phyloP scores from a whole-genome alignment of 2,329 filamentous ascomycete species.

The Claviceps arundinis region DNA sequence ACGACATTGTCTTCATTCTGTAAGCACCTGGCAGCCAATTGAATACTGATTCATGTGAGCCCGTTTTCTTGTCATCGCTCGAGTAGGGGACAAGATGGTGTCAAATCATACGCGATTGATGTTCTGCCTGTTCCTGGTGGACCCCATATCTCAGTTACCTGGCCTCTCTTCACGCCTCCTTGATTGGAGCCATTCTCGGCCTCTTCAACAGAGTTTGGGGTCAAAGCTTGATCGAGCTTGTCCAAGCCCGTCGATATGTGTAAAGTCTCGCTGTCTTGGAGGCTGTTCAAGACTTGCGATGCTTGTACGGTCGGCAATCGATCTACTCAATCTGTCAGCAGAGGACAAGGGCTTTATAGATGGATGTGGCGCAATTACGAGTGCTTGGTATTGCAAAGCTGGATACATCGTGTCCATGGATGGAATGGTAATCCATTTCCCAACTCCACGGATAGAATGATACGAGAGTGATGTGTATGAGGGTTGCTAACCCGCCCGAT shows the following conservation, averaged over 20 bases:
- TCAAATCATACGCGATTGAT: conserved; percentile 51
- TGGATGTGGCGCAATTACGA: conserved; percentile 24
- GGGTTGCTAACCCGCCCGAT: neutral
- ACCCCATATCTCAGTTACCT: conserved; percentile 78
- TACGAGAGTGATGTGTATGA: neutral
- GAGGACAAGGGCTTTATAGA: neutral
- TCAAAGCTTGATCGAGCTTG: conserved; percentile 36
- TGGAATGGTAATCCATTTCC: conserved; percentile 44
- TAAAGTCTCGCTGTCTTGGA: conserved; percentile 36
- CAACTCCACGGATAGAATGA: conserved; percentile 9
- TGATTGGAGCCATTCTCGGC: conserved; percentile 7
- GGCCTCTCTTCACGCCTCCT: conserved; percentile 58
- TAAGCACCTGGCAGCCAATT: conserved; percentile 53
- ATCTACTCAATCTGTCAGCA: conserved; percentile 32
- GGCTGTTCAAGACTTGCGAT: conserved; percentile 52
- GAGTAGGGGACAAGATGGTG: neutral
- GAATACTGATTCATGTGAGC: conserved; percentile 39
- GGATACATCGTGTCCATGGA: conserved; percentile 46
- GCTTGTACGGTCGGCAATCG: conserved; percentile 66
- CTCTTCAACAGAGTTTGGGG: conserved; percentile 6
- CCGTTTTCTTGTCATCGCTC: neutral
- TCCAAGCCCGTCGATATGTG: conserved; percentile 43
- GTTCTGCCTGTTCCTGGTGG: conserved; percentile 81
- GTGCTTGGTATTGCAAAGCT: conserved; percentile 44
- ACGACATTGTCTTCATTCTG: conserved; percentile 49